Base-by-base conservation (phyloP, 164 flowering plant genomes). In the Cinnamomum micranthum region DNA sequence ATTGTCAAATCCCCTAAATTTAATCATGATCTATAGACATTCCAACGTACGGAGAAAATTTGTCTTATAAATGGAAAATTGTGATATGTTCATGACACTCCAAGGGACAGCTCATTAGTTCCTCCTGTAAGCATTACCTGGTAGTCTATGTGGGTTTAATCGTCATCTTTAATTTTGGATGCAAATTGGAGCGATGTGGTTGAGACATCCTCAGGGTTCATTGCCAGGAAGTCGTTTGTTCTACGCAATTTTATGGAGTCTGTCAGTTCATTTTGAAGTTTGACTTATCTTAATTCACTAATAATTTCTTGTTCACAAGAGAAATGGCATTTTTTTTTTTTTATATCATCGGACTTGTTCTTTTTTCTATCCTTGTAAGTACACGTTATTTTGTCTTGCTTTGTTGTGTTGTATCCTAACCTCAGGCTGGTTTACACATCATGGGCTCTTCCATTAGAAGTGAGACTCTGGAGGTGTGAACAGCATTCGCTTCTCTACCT, bases 61-160 rank as follows among this genome's bases (percentile, higher is more conserved):
- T 25, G 27, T 25, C 27, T 25, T 25, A 25, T 25, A 25, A 25
- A 25, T 25, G 27, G 27, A 25, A 25, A 25, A 25, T 25, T 25
- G 1, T 25, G 1, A 25, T 25, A 1, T 25, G 27, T 1, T 25
- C 27, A 25, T 25, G 87, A 87, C 79, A 78, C 75, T 3, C 62
- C 80, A n/a, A 86, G 84, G 87, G 90, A 81, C 31, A 76, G 87
- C 75, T 78, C 82, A 17, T 87, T 74, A 87, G 22, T 59, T 59
- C 33, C 50, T 10, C 52, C 13, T 62, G 5, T 27, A 31, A 25
- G 25, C 52, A 60, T 10, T 66, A 13, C 14, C 27, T 22, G 66
- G 19, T 24, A 28, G 12, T 24, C 69, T 3, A 14, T 28, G 19
- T 27, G 13, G 27, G 27, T 25, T 7, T 7, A 28, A 15, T 66